These are phyloP conservation scores for Trametes cinnabarina DNA, from an alignment of 768 basidiomycete genomes.

Conservation along the genomic window DNA sequence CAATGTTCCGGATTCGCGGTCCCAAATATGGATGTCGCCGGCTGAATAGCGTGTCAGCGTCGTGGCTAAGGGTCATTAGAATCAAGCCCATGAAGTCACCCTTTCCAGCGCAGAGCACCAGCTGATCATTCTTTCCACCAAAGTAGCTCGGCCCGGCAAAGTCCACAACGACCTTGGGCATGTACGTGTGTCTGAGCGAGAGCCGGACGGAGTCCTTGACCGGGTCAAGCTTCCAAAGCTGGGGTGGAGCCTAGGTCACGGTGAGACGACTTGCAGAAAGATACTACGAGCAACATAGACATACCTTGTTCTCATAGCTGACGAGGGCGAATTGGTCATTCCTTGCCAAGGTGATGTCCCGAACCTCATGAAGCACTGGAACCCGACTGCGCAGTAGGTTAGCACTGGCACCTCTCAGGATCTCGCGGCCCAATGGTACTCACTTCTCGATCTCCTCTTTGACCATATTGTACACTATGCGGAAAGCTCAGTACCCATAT, in stretches of 20 bases:
- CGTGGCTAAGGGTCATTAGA: not conserved
- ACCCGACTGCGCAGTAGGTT: constrained; percentile 48
- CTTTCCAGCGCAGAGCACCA: constrained; percentile 78
- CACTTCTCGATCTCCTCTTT: constrained; percentile 68
- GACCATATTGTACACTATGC: constrained; percentile 63
- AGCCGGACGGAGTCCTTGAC: constrained; percentile 47
- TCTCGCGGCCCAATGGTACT: constrained; percentile 17
- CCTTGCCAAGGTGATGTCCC: constrained; percentile 63
- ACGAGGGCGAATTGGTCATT: constrained; percentile 62
- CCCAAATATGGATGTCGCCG: constrained; percentile 86
- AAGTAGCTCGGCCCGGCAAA: constrained; percentile 84
- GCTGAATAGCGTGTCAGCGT: constrained; percentile 37
- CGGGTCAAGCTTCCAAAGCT: constrained; percentile 70
- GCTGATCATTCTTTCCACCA: constrained; percentile 74
- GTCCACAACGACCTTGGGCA: constrained; percentile 64
- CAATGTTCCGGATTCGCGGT: constrained; percentile 71
- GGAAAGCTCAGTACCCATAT: not conserved
- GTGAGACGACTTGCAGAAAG: no score
- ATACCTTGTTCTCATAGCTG: constrained; percentile 74
- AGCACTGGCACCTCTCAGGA: not conserved
- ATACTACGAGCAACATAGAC: no score
- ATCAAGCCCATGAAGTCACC: constrained; percentile 36
- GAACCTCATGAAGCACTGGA: constrained; percentile 70
- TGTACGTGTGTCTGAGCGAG: constrained; percentile 64
- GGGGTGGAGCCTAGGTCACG: constrained; percentile 59